Evolutionary conservation across 2,329 filamentous ascomycete genomes (phyloP), one percentile per base, ranked within the genome.

Genomic region (Coniochaeta ligniaria): DNA sequence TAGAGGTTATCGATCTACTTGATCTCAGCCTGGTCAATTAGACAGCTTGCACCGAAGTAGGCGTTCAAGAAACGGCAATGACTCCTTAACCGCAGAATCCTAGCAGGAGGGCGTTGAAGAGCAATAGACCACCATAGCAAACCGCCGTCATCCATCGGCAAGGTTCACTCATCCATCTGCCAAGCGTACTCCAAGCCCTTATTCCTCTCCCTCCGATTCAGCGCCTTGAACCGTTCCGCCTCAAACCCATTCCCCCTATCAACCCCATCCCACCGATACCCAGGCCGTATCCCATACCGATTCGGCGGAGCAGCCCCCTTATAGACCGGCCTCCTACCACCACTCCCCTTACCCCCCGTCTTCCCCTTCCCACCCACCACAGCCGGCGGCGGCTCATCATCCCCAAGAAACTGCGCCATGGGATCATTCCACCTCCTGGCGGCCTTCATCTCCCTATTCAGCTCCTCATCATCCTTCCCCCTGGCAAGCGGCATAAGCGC

Each of bases 241-340:
- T 99, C 95, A 72, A 97, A 98, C 0, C 94, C 94, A 75, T 92
- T 99, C 22, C 91, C 83, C 65, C 95, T 82, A 78, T 99, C 95
- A 20, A 99, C 95, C 6, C 96, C 95, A 79, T 99, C 95, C 95
- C 95, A 99, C 65, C 91, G 81, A 77, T 96, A 92, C 0, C 95
- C 96, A 0, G 95, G 95, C 63, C 88, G 82, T 63, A 99, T 98
- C 1, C 91, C 91, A 76, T 98, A 98, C 22, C 95, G 83, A 80
- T 99, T 99, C 52, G 95, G 95, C 69, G 90, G 83, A 60, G 89
- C 90, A 0, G 88, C 83, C 0, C 94, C 95, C 62, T 86, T 78
- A 72, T 98, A 99, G 5, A 90, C 72, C 4, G 89, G 91, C 65
- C 83, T 85, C 16, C 75, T 73, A 60, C 69, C 68, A 60, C 66